Evolutionary conservation across 306 rosid species (phyloP).

Genomic region (Lotus japonicus): DNA sequence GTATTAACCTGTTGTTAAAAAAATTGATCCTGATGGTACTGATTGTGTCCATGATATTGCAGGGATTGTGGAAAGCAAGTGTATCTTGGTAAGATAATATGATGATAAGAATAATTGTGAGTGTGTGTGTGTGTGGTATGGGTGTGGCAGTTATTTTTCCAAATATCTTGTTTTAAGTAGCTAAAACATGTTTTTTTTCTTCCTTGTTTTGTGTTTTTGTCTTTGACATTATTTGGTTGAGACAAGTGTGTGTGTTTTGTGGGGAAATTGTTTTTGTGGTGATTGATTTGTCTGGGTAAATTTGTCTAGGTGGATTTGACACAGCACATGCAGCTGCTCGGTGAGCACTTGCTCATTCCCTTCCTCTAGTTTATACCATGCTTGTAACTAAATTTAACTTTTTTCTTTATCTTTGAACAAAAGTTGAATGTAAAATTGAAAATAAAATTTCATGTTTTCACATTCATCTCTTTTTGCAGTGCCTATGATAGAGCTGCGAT

Average conservation of each 20-base stretch:
- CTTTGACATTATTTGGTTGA: slow-evolving; percentile 20
- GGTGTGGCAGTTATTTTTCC: slow-evolving; percentile 6
- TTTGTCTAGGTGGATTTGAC: slow-evolving; percentile 94
- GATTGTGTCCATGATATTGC: slow-evolving; percentile 22
- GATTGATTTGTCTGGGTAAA: slow-evolving; percentile 38
- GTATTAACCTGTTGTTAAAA: too few relatives aligned
- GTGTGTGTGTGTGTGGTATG: not conserved
- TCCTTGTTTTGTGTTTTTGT: not conserved
- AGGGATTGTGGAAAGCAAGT: slow-evolving; percentile 99
- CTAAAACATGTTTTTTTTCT: not conserved
- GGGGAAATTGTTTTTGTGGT: slow-evolving; percentile 11
- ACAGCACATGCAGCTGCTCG: slow-evolving; percentile 99
- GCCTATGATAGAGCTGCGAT: slow-evolving; percentile 99
- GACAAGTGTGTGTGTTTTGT: slow-evolving; percentile 18
- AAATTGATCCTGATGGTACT: too few relatives aligned
- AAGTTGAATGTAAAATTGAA: too few relatives aligned
- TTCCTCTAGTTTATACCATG: slow-evolving; percentile 5
- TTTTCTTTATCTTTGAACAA: not conserved
- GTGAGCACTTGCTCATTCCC: slow-evolving; percentile 53
- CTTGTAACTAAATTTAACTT: not conserved
- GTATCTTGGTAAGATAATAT: slow-evolving; percentile 86
- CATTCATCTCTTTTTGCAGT: slow-evolving; percentile 34
- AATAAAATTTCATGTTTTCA: too few relatives aligned
- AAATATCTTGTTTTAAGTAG: not conserved
- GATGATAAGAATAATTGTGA: not conserved